Base-by-base conservation (phyloP, 2,329 filamentous ascomycete genomes). In the Calonectria multiphialidica region DNA sequence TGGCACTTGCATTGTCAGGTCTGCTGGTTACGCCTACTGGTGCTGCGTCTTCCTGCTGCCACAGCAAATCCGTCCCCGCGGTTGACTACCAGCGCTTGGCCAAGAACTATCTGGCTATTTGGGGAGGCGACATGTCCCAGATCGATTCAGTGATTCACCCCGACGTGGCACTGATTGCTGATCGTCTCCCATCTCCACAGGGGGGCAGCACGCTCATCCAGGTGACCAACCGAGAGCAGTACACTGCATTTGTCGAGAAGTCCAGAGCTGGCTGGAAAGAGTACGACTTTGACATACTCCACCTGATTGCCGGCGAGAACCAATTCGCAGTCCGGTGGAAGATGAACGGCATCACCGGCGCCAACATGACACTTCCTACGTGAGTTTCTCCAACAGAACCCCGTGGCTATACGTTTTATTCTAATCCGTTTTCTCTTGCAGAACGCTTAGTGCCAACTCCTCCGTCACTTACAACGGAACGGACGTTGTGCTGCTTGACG, bases 261-360 rank as follows among this genome's bases (percentile, higher is more conserved):
- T 68, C 66, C 4, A 40, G 66, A 13, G 23, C 55, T 15, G 66
- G 66, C 33, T 68, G 66, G 66, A 40, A 37, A 6, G 44, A 62
- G 33, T 68, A 68, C 45, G 37, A n/a, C 23, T 68, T 68, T 45
- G 55, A 68, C 23, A 30, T 68, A 7, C 30, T 62, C 13, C 25
- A 62, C 25, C 18, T 40, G 9, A 45, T 68, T 18, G 53, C 42
- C 18, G 30, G 40, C 15, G 44, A 45, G n/a, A 62, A 68, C 40
- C 42, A 68, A 6, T 47, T 53, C 23, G 53, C 44, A 3, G 35
- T 63, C 18, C 55, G 57, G 18, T 68, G 66, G 66, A 68, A 23
- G n/a, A 68, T 68, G 66, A 62, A 63, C 25, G 66, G 66, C 35
- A 42, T 68, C 44, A 63, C 57, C 16, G 35, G 57, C 6, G 66